These are phyloP conservation scores for Liriodendron chinense DNA, from an alignment of 164 flowering plant species.

Conservation along the genomic window DNA sequence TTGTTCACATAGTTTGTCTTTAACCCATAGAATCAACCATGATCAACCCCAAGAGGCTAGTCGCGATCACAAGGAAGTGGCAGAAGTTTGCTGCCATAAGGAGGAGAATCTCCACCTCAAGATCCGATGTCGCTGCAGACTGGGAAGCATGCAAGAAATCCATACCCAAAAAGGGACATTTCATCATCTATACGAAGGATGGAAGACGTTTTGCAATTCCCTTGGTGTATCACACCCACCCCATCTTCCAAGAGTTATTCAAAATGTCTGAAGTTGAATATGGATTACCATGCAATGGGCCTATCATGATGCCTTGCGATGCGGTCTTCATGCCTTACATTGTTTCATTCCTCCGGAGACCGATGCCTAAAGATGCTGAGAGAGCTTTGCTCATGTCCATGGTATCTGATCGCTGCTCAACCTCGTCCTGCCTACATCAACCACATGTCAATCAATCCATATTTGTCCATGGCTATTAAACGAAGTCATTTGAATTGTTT, in stretches of 20 bases:
- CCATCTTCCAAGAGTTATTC: not conserved
- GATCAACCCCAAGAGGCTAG: too few species aligned
- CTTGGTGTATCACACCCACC: not conserved
- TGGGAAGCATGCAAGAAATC: too few species aligned
- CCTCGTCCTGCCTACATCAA: not conserved
- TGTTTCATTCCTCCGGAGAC: not conserved
- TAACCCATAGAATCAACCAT: slow-evolving; percentile 4
- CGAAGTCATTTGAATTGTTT: too few species aligned
- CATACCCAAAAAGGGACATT: too few species aligned
- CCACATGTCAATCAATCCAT: not conserved
- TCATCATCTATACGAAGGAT: too few species aligned
- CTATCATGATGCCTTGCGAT: not conserved
- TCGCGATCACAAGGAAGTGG: too few species aligned
- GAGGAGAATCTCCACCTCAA: too few species aligned
- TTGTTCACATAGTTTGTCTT: not conserved
- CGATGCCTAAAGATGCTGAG: not conserved
- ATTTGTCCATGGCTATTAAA: not conserved
- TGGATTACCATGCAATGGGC: not conserved
- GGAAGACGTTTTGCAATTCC: too few species aligned
- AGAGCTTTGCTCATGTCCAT: not conserved
- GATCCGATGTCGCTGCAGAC: too few species aligned
- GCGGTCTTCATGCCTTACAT: not conserved
- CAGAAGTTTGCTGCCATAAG: too few species aligned
- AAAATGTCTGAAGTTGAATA: not conserved
- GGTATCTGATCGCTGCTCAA: not conserved